Percentiles rank a stretch among this genome's conserved stretches.
Conservation (phyloP, 805 yeast species). For the Candida ipomoeae region DNA sequence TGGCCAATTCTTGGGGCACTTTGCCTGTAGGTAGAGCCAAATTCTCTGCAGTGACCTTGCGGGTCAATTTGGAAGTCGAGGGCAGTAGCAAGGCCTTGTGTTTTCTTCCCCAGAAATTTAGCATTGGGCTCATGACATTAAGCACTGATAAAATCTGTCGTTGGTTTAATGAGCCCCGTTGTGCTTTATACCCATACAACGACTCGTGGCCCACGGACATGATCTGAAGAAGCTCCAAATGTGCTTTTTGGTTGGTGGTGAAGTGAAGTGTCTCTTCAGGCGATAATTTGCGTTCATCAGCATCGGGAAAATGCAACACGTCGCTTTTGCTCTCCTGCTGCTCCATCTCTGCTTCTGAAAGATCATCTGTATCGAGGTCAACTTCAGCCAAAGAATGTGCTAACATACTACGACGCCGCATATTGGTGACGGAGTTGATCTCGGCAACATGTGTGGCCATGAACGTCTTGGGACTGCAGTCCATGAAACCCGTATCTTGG, state of each 20-base stretch:
- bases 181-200: slow-evolving; percentile 64
- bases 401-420: slow-evolving; percentile 75
- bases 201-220: slow-evolving; percentile 81
- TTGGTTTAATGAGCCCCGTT: slow-evolving; percentile 47
- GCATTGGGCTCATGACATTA: slow-evolving; percentile 67
- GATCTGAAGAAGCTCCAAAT: slow-evolving; percentile 72
- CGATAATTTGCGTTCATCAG: slow-evolving; percentile 18
- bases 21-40: slow-evolving; percentile 32
- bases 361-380: slow-evolving; percentile 46
- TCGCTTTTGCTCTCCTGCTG: slow-evolving; percentile 20
- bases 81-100: slow-evolving; percentile 54
- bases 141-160: slow-evolving; percentile 68
- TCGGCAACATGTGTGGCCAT: slow-evolving; percentile 84
- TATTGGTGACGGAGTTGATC: slow-evolving; percentile 73
- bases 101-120: slow-evolving; percentile 72
- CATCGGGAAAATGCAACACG: slow-evolving; percentile 31
- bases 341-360: slow-evolving; percentile 32
- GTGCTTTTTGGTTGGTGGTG: slow-evolving; percentile 64
- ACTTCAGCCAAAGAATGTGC: slow-evolving; percentile 68
- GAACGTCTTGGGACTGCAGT: slow-evolving; percentile 66
- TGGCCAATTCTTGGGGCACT: slow-evolving; percentile 33
- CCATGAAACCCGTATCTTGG: slow-evolving; percentile 80
- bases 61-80: slow-evolving; percentile 37
- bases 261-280: slow-evolving; percentile 43
- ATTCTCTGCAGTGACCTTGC: slow-evolving; percentile 26